phyloP scores from a whole-genome alignment of 1,284 basidiomycete genomes.

The Mycena citricolor region DNA sequence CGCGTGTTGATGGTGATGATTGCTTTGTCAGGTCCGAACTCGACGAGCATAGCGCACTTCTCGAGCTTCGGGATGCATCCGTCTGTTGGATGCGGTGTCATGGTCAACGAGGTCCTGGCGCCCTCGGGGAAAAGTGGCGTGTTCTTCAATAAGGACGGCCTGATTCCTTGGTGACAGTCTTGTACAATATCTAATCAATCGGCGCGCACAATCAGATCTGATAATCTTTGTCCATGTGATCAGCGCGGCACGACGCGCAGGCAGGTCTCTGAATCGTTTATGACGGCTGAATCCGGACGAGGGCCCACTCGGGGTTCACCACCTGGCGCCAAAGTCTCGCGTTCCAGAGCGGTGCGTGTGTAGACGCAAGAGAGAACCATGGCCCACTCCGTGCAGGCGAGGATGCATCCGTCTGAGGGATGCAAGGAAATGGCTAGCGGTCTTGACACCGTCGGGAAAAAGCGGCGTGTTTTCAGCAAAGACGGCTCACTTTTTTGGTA shows the following conservation, averaged over 20 bases:
- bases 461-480: constrained; percentile 9
- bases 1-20: background rate
- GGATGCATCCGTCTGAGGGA: constrained; percentile 8
- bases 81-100: background rate
- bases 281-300: too few relatives aligned
- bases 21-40: constrained; percentile 3
- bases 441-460: constrained; percentile 6
- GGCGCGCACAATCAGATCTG: too few relatives aligned
- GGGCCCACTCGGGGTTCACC: too few relatives aligned
- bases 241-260: too few relatives aligned
- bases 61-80: background rate
- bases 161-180: background rate
- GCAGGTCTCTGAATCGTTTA: too few relatives aligned
- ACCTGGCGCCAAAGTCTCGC: too few relatives aligned
- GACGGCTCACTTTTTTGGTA: constrained; percentile 8
- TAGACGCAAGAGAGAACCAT: too few relatives aligned
- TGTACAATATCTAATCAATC: too few relatives aligned
- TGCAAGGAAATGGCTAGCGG: constrained; percentile 13
- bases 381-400: constrained; percentile 1
- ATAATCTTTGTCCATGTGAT: too few relatives aligned
- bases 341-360: too few relatives aligned
- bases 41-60: constrained; percentile 1
- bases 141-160: constrained; percentile 5
- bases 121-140: constrained; percentile 35
- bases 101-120: background rate